Evolutionary conservation across 371 early-diverging fungal species (phyloP).

Genomic region (Circinella minor): DNA sequence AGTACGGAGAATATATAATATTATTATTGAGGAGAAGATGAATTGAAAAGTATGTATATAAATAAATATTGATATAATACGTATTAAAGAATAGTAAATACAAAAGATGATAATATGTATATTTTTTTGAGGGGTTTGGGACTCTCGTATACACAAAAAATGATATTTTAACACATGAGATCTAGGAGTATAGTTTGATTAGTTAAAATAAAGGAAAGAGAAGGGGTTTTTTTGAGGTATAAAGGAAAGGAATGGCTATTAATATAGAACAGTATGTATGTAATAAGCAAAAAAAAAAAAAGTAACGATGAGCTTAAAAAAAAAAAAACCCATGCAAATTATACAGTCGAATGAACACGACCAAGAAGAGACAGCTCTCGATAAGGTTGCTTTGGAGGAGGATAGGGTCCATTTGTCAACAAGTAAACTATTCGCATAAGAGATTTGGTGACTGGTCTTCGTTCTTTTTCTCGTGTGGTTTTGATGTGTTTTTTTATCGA

Average conservation of each 20-base stretch:
- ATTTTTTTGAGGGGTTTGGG: too few species aligned
- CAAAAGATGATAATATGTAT: too few species aligned
- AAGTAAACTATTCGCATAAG: background rate
- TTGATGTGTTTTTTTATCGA: background rate
- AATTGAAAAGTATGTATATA: too few species aligned
- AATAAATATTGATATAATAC: too few species aligned
- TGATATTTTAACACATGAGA: too few species aligned
- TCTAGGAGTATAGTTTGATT: too few species aligned
- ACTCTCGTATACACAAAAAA: too few species aligned
- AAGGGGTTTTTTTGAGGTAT: background rate
- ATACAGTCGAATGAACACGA: background rate
- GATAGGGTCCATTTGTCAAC: constrained; percentile 39
- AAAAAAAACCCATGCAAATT: background rate
- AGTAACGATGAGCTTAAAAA: background rate
- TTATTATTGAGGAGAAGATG: too few species aligned
- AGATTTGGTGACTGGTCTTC: background rate
- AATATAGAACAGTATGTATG: background rate
- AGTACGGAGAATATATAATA: too few species aligned
- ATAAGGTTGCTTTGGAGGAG: constrained; percentile 37
- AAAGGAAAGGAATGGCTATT: constrained; percentile 6
- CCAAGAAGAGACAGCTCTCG: constrained; percentile 26
- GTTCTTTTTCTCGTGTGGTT: background rate
- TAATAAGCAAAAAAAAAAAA: constrained; percentile 2
- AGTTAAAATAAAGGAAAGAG: too few species aligned
- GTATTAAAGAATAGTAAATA: too few species aligned